Percentiles rank a stretch among this genome's conserved stretches.
Conservation (phyloP, 257 asterid species). For the Linderniella brevidens region DNA sequence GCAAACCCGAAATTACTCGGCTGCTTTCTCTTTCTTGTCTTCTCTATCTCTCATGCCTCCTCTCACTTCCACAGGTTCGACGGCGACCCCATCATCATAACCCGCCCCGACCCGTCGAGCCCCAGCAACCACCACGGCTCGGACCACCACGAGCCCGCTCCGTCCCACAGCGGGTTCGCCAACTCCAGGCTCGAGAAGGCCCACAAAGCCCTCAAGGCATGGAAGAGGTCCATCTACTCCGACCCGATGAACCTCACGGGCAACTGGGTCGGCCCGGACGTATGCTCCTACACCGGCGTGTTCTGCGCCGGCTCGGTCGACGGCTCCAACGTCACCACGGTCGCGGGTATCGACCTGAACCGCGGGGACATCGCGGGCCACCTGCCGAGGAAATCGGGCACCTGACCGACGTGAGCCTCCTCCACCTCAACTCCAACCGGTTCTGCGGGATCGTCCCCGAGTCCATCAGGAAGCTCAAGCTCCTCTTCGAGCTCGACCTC, state of each 20-base stretch:
- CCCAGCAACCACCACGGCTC: no score
- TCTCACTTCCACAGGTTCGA: no score
- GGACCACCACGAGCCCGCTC: constrained; percentile 3
- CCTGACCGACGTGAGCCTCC: constrained; percentile 34
- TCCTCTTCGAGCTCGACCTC: constrained; percentile 44
- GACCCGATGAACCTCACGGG: constrained; percentile 46
- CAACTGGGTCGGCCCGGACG: constrained; percentile 60
- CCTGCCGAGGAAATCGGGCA: constrained; percentile 36
- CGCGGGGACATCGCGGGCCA: constrained; percentile 72
- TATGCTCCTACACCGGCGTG: constrained; percentile 55
- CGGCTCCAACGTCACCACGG: constrained; percentile 28
- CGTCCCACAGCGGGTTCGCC: constrained; percentile 8
- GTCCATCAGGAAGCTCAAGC: constrained; percentile 17
- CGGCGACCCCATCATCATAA: no score
- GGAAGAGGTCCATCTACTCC: constrained; percentile 44
- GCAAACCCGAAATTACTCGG: constrained; percentile 33
- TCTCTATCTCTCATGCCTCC: not conserved
- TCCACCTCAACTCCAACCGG: constrained; percentile 62
- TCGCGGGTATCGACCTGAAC: constrained; percentile 75
- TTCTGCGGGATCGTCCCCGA: constrained; percentile 66
- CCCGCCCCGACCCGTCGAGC: no score
- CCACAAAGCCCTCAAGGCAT: constrained; percentile 42
- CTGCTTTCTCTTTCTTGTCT: constrained; percentile 23
- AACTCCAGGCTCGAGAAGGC: constrained; percentile 45
- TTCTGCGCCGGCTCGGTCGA: constrained; percentile 49